These are phyloP conservation scores for Gardenia jasminoides DNA, from an alignment of 257 asterid genomes.

Conservation along the genomic window DNA sequence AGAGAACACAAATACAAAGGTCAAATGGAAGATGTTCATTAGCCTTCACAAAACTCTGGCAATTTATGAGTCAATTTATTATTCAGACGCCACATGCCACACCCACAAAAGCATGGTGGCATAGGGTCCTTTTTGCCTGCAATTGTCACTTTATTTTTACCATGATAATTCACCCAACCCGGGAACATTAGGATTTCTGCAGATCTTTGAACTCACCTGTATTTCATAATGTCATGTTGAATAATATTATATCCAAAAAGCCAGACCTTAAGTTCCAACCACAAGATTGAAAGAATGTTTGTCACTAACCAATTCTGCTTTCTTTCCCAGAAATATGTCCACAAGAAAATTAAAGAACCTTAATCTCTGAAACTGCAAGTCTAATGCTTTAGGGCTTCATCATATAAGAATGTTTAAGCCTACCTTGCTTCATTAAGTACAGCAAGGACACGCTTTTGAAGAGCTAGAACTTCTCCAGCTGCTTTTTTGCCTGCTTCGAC, in stretches of 20 bases:
- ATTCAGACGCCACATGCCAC: background rate
- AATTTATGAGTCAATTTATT: background rate
- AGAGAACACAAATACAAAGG: background rate
- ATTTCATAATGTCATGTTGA: background rate
- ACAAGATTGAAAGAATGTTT: background rate
- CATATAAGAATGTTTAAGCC: background rate
- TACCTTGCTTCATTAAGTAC: slow-evolving; percentile 97
- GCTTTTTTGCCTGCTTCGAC: slow-evolving; percentile 99
- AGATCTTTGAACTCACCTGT: background rate
- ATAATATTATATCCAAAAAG: background rate
- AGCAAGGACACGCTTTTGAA: slow-evolving; percentile 92
- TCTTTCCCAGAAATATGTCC: background rate
- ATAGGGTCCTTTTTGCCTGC: background rate
- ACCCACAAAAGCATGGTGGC: background rate
- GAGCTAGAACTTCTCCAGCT: slow-evolving; percentile 96
- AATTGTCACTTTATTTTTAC: background rate
- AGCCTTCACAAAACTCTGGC: background rate
- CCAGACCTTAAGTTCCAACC: background rate
- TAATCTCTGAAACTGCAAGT: background rate
- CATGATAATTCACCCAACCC: background rate
- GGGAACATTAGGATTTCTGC: background rate
- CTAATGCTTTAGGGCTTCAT: background rate
- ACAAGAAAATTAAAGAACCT: background rate
- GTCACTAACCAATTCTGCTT: background rate
- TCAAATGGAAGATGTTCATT: background rate